Evolutionary conservation across 345 rosid species (phyloP).

Genomic region (Alliaria petiolata): DNA sequence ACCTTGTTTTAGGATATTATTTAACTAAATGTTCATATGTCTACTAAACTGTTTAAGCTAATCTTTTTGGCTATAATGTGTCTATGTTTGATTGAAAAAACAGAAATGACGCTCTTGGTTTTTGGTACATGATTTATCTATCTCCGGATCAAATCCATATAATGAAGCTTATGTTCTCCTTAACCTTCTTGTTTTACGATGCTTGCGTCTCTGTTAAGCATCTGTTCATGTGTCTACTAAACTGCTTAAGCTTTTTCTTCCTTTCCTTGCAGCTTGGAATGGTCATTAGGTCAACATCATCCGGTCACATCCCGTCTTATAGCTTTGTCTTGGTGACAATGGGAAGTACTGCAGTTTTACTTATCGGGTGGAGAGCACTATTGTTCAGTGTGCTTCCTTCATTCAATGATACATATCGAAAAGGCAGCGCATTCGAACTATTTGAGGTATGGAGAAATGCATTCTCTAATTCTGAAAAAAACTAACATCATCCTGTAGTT

Average conservation of each 20-base stretch:
- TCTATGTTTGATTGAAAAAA: background rate
- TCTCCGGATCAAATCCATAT: background rate
- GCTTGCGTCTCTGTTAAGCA: background rate
- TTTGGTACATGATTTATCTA: background rate
- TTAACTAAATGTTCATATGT: background rate
- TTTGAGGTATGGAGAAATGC: conserved; percentile 57
- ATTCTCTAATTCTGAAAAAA: too few relatives aligned
- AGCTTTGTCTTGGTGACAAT: conserved; percentile 57
- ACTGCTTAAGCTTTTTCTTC: too few relatives aligned
- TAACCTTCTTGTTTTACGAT: background rate
- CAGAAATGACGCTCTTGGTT: background rate
- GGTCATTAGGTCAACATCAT: conserved; percentile 46
- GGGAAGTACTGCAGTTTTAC: conserved; percentile 36
- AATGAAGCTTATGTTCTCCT: background rate
- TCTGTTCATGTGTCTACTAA: background rate
- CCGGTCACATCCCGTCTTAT: conserved; percentile 54
- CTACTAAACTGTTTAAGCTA: background rate
- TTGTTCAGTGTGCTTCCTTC: conserved; percentile 49
- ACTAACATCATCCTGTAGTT: too few relatives aligned
- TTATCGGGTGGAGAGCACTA: conserved; percentile 63
- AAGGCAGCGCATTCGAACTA: conserved; percentile 83
- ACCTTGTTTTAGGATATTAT: background rate
- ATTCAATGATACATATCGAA: conserved; percentile 60
- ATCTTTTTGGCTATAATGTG: background rate
- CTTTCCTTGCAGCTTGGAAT: conserved; percentile 49